phyloP scores from a whole-genome alignment of 2,329 filamentous ascomycete species.

The Lasiodiplodia gonubiensis region DNA sequence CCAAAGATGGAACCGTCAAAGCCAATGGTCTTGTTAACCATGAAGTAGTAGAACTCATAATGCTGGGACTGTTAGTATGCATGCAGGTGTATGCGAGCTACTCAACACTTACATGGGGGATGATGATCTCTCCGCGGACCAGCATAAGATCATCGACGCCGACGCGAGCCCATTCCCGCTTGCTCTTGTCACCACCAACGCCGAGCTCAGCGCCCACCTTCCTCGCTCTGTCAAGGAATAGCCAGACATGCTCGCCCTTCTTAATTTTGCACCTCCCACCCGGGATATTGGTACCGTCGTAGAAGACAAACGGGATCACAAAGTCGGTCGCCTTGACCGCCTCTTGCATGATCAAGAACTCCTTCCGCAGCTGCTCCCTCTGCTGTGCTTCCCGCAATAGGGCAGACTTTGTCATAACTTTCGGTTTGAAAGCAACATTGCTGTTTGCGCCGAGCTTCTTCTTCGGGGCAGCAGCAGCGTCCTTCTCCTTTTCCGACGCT shows the following conservation, averaged over 20 bases:
- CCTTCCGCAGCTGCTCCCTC: conserved; percentile 73
- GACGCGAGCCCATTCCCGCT: conserved; percentile 88
- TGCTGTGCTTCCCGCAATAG: conserved; percentile 80
- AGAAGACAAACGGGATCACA: conserved; percentile 92
- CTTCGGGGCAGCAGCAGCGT: conserved; percentile 50
- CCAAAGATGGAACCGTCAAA: conserved; percentile 80
- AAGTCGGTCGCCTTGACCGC: conserved; percentile 89
- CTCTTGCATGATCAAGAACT: conserved; percentile 84
- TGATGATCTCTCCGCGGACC: conserved; percentile 86
- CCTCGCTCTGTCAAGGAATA: conserved; percentile 88
- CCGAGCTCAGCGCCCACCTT: conserved; percentile 87
- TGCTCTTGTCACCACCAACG: conserved; percentile 70
- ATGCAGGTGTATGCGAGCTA: neutral
- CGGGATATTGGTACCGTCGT: conserved; percentile 89
- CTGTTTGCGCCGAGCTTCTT: conserved; percentile 66
- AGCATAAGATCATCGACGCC: conserved; percentile 96
- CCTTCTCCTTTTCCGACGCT: conserved; percentile 38
- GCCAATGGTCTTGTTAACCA: conserved; percentile 82
- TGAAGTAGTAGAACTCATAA: conserved; percentile 96
- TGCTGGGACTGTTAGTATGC: conserved; percentile 64
- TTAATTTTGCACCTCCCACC: conserved; percentile 84
- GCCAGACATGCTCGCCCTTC: conserved; percentile 92
- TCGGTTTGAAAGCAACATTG: conserved; percentile 68
- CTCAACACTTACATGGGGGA: conserved; percentile 78
- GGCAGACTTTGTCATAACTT: conserved; percentile 75